Evolutionary conservation across 352 stramenopile species (phyloP).

Genomic region (Phytopythium boreale): DNA sequence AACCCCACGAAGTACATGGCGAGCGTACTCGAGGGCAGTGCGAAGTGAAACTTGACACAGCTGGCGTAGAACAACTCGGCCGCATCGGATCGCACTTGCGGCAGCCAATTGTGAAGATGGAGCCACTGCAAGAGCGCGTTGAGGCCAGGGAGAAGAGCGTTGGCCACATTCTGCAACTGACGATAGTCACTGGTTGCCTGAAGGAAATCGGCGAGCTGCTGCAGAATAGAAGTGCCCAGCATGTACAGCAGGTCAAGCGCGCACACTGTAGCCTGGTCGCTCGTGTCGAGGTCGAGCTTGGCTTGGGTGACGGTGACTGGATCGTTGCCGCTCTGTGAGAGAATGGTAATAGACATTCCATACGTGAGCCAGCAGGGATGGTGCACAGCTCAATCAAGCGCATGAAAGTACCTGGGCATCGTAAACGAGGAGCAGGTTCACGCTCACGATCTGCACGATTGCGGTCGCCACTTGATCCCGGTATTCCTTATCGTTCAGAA

Average conservation of each 20-base stretch:
- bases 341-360: not conserved
- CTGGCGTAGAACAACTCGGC: constrained; percentile 9
- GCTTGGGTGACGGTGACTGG: not conserved
- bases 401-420: constrained; percentile 18
- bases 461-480: constrained; percentile 8
- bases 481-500: not conserved
- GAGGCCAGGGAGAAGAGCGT: constrained; percentile 34
- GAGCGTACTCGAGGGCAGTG: constrained; percentile 12
- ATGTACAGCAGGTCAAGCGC: constrained; percentile 1
- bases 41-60: constrained; percentile 12
- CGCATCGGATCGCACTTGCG: not conserved
- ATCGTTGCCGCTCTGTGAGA: not conserved
- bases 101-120: constrained; percentile 26
- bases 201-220: not conserved
- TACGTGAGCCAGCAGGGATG: not conserved
- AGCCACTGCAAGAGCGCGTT: constrained; percentile 45
- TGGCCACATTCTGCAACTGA: constrained; percentile 15
- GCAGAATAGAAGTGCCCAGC: not conserved
- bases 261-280: not conserved
- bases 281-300: not conserved
- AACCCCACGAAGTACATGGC: constrained; percentile 6
- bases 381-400: not conserved
- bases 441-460: constrained; percentile 24
- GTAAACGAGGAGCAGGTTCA: constrained; percentile 33
- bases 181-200: not conserved